A percentile compares a stretch with the other conserved stretches of the same genome.
These are phyloP conservation scores for Linnemannia exigua DNA, from an alignment of 192 early-diverging fungal genomes.

Conservation along the genomic window DNA sequence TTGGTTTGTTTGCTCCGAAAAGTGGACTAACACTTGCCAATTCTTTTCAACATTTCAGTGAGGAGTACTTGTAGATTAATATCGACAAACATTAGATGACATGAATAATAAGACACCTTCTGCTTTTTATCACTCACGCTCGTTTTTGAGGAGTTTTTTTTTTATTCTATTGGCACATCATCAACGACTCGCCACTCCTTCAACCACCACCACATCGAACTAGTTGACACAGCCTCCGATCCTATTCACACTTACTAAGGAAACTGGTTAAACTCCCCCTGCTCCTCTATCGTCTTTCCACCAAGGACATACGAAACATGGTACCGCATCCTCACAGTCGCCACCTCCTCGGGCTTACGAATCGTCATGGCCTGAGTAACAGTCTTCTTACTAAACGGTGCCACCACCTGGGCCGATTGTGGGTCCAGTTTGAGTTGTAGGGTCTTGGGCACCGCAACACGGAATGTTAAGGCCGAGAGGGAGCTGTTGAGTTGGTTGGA, in stretches of 20 bases:
- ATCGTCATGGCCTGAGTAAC: slow-evolving; percentile 60
- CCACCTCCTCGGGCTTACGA: slow-evolving; percentile 38
- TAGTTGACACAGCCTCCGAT: too few relatives aligned
- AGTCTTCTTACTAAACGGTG: slow-evolving; percentile 47
- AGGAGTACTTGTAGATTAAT: background rate
- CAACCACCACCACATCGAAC: too few relatives aligned
- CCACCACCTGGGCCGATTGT: slow-evolving; percentile 58
- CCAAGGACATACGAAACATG: slow-evolving; percentile 61
- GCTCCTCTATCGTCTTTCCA: slow-evolving; percentile 63
- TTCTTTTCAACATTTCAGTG: background rate
- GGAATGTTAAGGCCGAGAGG: slow-evolving; percentile 57
- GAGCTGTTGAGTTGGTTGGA: slow-evolving; percentile 62
- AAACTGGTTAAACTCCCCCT: slow-evolving; percentile 57
- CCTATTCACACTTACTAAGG: slow-evolving; percentile 3
- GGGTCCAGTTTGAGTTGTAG: slow-evolving; percentile 63
- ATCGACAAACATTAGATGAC: background rate
- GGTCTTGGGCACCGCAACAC: slow-evolving; percentile 64
- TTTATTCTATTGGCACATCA: too few relatives aligned
- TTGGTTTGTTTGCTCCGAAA: background rate
- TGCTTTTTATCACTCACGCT: too few relatives aligned
- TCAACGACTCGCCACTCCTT: too few relatives aligned
- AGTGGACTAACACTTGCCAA: background rate
- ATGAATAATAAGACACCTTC: too few relatives aligned
- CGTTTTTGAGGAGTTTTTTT: too few relatives aligned
- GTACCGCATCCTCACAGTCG: slow-evolving; percentile 58